Conservation (phyloP, 768 basidiomycete species). For the Termitomyces sp. region DNA sequence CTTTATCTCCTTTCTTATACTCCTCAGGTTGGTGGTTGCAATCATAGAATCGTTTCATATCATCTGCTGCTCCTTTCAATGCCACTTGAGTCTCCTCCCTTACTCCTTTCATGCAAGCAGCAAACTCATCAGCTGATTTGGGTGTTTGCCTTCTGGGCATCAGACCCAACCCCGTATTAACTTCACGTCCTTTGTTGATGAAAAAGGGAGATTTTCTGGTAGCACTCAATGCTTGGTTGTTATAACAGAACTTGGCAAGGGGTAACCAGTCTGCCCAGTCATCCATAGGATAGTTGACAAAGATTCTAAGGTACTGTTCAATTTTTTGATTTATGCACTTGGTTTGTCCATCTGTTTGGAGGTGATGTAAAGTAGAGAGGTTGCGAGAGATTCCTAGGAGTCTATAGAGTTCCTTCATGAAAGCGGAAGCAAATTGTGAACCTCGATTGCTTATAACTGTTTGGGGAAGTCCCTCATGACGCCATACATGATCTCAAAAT, state of each 20-base stretch:
- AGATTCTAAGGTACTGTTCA: conserved; percentile 22
- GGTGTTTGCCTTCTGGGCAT: too few relatives aligned
- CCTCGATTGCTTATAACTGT: conserved; percentile 15
- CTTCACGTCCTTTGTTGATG: background rate
- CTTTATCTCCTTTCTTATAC: too few relatives aligned
- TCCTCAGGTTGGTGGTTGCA: too few relatives aligned
- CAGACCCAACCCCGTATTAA: too few relatives aligned
- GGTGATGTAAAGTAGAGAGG: background rate
- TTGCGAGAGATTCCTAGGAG: background rate
- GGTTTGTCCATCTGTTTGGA: conserved; percentile 7
- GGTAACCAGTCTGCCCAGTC: conserved; percentile 31
- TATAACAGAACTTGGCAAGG: too few relatives aligned
- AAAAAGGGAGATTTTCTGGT: conserved; percentile 14
- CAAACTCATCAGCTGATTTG: too few relatives aligned
- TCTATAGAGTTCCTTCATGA: background rate
- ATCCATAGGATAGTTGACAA: conserved; percentile 22
- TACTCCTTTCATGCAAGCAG: too few relatives aligned
- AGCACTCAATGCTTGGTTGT: too few relatives aligned
- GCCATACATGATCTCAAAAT: conserved; percentile 4
- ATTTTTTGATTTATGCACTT: conserved; percentile 10
- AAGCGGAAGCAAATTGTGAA: conserved; percentile 13
- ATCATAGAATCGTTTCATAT: too few relatives aligned
- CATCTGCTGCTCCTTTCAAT: too few relatives aligned
- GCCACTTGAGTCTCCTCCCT: too few relatives aligned
- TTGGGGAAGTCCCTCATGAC: background rate